phyloP scores from a whole-genome alignment of 805 yeast species.

The Pichia nanzhaoensis region DNA sequence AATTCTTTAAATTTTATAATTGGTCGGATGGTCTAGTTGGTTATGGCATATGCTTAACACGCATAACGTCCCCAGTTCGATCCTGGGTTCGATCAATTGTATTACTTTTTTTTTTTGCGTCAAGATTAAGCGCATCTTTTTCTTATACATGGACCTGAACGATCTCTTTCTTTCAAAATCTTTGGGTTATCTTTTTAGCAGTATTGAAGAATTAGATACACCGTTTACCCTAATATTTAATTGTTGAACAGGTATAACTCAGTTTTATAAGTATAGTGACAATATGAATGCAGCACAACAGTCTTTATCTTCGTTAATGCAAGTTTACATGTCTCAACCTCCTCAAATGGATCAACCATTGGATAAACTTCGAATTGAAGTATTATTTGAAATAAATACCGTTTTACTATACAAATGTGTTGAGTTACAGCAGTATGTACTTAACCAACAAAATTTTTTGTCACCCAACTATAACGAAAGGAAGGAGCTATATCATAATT shows the following conservation, averaged over 20 bases:
- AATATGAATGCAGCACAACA: slow-evolving; percentile 10
- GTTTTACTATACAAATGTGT: slow-evolving; percentile 29
- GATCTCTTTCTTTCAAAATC: neutral
- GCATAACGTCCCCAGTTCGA: slow-evolving; percentile 99
- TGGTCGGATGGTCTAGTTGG: slow-evolving; percentile 99
- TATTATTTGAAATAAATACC: slow-evolving; percentile 31
- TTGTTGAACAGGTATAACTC: neutral
- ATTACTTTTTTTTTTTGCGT: neutral
- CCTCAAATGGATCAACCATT: slow-evolving; percentile 25
- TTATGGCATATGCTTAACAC: slow-evolving; percentile 99
- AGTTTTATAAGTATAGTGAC: neutral
- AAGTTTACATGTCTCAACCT: slow-evolving; percentile 24
- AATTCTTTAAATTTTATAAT: neutral
- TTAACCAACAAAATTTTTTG: slow-evolving; percentile 18
- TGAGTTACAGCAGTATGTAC: slow-evolving; percentile 22
- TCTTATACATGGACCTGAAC: neutral
- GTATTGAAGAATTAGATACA: neutral
- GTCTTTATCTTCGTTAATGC: slow-evolving; percentile 19
- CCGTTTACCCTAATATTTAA: neutral
- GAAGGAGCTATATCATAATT: slow-evolving; percentile 29
- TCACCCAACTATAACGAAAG: slow-evolving; percentile 23
- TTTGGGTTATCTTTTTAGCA: neutral
- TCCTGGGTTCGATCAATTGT: slow-evolving; percentile 96
- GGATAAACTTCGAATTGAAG: slow-evolving; percentile 31
- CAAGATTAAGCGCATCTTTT: neutral